Base-by-base conservation (phyloP, 768 basidiomycete species). In the Collybia nuda region DNA sequence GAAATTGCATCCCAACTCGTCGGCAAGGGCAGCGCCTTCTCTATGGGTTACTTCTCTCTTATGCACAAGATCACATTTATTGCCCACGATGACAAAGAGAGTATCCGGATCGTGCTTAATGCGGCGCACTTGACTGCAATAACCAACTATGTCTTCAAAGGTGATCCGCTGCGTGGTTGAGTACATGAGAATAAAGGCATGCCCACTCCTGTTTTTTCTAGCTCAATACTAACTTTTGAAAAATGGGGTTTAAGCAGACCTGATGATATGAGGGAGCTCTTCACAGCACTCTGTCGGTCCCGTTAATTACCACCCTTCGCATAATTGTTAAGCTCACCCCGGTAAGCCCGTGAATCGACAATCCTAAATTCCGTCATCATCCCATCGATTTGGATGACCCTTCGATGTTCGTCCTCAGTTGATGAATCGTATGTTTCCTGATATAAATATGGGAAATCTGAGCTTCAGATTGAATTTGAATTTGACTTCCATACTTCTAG, bases 31-130 rank as follows among this genome's bases (percentile, higher is more conserved):
- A 12, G 18, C 23, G 6, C 65, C 64, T 45, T 66, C 65, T 22
- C 64, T 59, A 17, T 44, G 12, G 0, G 57, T 56, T 6, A 68
- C 60, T 40, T 62, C 60, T 22, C 65, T 54, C 19, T 60, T 48
- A 1, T 49, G 37, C 24, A 28, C 48, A 14, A 61, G 42, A 47
- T 68, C 66, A 28, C 58, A 56, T 51, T 64, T 66, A 26, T 59
- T 66, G n/a, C 63, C 65, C 3, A 66, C 59, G 15, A 68, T 58
- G 12, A 64, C 55, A 21, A 61, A 53, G 7, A 57, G 47, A 9
- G 53, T 47, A 17, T 53, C 54, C 3, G 57, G 51, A 18, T 62
- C 56, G 19, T 46, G 40, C 40, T 56, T 57, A 4, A 51, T 44
- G 42, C 55, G 56, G 22, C 56, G 62, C n/a, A 66, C 52, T 51